Evolutionary conservation across 306 rosid genomes (phyloP), one percentile per base, ranked within the genome.

Genomic region (Hylodesmum podocarpum): DNA sequence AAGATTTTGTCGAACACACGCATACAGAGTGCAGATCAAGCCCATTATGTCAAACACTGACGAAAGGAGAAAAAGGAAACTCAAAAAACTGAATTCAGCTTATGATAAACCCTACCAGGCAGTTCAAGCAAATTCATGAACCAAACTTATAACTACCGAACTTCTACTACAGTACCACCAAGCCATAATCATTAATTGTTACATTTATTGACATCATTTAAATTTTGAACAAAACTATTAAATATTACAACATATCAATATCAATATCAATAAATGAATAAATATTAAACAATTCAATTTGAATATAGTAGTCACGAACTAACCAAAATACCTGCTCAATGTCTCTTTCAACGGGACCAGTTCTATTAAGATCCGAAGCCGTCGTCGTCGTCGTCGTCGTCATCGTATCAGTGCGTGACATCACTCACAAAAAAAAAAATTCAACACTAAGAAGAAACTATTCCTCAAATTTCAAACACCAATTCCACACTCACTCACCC

Each of bases 271-370:
- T 33, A 78, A 72, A 41, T 39, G n/a, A 66, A 27, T 70, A 36
- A 28, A 33, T 36, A n/a, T 25, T 46, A 4, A 22, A 82, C n/a
- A 53, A 27, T 25, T 73, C 54, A 34, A 59, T 54, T 31, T 33
- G 58, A 76, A 76, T 34, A 49, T 16, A 39, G 28, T 12, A 81
- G 61, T 74, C 53, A 43, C 41, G 9, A 71, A 37, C 72, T 28
- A 66, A 73, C 59, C 78, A 44, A 28, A 16, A 49, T 86, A 95
- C 99, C 99, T 95, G 99, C 79, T 95, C 99, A 67, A 78, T 85
- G 85, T 95, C 99, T 84, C 99, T 87, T 85, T 95, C 99, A 12
- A 82, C 90, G 4, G 92, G 79, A 47, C 98, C 97, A 77, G 91
- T 83, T 92, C 91, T 91, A 86, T 87, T 91, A 78, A 87, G 97